A percentile compares a stretch with the other conserved stretches of the same genome.
Evolutionary conservation across 306 rosid genomes (phyloP).

Genomic region (Morella rubra): DNA sequence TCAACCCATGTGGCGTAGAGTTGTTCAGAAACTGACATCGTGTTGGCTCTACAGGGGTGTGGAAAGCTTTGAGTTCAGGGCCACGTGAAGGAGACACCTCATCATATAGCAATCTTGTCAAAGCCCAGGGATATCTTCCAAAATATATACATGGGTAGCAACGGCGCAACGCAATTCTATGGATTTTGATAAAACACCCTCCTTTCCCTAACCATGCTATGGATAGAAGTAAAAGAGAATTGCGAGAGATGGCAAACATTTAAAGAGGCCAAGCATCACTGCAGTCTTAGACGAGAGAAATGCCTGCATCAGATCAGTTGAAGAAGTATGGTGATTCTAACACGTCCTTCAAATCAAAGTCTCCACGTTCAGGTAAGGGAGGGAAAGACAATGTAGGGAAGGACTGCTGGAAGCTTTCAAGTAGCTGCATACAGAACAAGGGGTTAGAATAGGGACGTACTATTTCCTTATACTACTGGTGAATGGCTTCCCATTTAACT

Average conservation of each 20-base stretch:
- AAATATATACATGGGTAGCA: constrained; percentile 22
- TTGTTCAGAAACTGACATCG: constrained; percentile 1
- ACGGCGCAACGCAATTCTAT: constrained; percentile 13
- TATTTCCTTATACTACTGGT: neutral
- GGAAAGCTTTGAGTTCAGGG: constrained; percentile 1
- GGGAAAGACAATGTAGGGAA: constrained; percentile 73
- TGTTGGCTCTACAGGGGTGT: constrained; percentile 25
- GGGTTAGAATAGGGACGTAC: constrained; percentile 15
- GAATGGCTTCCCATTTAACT: neutral
- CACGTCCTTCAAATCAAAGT: constrained; percentile 68
- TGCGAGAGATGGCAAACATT: constrained; percentile 24
- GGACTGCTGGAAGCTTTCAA: constrained; percentile 67
- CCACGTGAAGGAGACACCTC: constrained; percentile 12
- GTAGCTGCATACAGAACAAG: constrained; percentile 52
- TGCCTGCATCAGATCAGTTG: constrained; percentile 47
- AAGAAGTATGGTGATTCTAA: constrained; percentile 88
- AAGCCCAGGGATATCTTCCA: constrained; percentile 23
- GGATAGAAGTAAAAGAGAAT: constrained; percentile 9
- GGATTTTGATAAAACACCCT: constrained; percentile 18
- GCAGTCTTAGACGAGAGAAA: constrained; percentile 18
- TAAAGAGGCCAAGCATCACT: constrained; percentile 15
- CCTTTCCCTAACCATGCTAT: constrained; percentile 18
- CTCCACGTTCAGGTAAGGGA: constrained; percentile 82
- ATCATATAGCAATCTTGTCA: constrained; percentile 25
- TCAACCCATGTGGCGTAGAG: constrained; percentile 5